Conservation (phyloP, 2,329 filamentous ascomycete species). For the Clarireedia monteithiana region DNA sequence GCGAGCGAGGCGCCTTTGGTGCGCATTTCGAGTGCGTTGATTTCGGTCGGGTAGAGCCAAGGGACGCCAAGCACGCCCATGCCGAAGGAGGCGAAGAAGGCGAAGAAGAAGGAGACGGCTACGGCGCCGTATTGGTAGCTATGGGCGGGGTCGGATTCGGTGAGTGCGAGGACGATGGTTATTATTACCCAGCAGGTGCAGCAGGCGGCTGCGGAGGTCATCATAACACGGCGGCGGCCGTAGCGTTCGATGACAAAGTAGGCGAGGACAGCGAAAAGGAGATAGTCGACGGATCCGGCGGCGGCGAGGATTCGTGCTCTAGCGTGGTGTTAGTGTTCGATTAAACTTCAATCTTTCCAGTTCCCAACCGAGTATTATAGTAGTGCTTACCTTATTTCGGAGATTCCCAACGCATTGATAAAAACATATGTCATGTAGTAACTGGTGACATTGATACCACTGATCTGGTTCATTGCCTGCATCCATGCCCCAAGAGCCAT, state of each 20-base stretch:
- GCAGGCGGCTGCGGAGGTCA: constrained; percentile 32
- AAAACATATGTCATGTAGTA: constrained; percentile 32
- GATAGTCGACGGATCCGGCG: constrained; percentile 40
- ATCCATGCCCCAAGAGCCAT: constrained; percentile 42
- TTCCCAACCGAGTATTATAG: too few relatives aligned
- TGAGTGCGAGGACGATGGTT: constrained; percentile 26
- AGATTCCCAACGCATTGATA: constrained; percentile 33
- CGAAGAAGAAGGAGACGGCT: constrained; percentile 33
- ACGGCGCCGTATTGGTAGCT: constrained; percentile 42
- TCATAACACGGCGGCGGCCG: constrained; percentile 64
- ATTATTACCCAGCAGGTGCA: constrained; percentile 39
- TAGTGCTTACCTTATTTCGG: constrained; percentile 20
- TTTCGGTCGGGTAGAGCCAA: constrained; percentile 48
- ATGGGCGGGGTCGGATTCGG: constrained; percentile 18
- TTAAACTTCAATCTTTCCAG: too few relatives aligned
- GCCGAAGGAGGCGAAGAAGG: constrained; percentile 51
- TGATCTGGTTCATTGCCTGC: constrained; percentile 45
- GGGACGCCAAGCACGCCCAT: constrained; percentile 22
- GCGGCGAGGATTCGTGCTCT: constrained; percentile 36
- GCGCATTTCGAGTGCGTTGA: constrained; percentile 42
- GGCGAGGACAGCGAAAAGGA: constrained; percentile 34
- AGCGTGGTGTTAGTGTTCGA: not conserved
- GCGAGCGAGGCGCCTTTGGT: constrained; percentile 50
- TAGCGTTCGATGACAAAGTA: constrained; percentile 38
- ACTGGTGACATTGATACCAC: constrained; percentile 36